Base-by-base conservation (phyloP, 2,329 filamentous ascomycete genomes). In the Talaromyces sp. region DNA sequence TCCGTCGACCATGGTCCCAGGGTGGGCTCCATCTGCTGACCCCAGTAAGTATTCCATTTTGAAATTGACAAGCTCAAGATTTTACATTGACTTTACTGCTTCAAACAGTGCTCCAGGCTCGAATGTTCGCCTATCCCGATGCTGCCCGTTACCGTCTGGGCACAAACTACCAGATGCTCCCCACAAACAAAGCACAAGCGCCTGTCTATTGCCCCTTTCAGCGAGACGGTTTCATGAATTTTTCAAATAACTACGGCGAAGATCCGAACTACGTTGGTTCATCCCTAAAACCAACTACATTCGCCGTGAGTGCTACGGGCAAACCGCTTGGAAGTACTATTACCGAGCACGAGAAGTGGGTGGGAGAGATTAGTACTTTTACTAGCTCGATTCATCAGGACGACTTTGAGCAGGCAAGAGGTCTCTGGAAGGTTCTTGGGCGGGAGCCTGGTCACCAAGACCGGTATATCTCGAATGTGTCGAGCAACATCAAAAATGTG, bases 1-100 rank as follows among this genome's bases (percentile, higher is more conserved):
- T 0, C 87, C 87, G 0, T 83, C 82, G 0, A 85, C 83, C 62
- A 75, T 89, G 69, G 84, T 88, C 0, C 86, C 85, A 0, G 87
- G 87, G 1, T 79, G 87, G 53, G 85, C 82, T 57, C 81, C 85
- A 0, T 84, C 83, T 0, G 83, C 84, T 7, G 87, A 90, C 67
- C 83, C 85, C 74, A 81, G 71, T 72, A 43, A 60, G 66, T 63
- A 17, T 7, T 12, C n/a, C 11, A 17, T 21, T 48, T 12, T n/a
- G 17, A 24, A 53, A 9, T 31, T 12, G n/a, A 14, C 29, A 9
- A 19, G 21, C 53, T 14, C 26, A 38, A n/a, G 19, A 35, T 27
- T 14, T 27, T 14, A 26, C 3, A 14, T 26, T 57, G 73, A 75
- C 59, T 55, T 64, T 9, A n/a, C 29, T 24, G 1, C 27, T 11